phyloP scores from a whole-genome alignment of 805 yeast species.

The Barnettozyma vustinii region DNA sequence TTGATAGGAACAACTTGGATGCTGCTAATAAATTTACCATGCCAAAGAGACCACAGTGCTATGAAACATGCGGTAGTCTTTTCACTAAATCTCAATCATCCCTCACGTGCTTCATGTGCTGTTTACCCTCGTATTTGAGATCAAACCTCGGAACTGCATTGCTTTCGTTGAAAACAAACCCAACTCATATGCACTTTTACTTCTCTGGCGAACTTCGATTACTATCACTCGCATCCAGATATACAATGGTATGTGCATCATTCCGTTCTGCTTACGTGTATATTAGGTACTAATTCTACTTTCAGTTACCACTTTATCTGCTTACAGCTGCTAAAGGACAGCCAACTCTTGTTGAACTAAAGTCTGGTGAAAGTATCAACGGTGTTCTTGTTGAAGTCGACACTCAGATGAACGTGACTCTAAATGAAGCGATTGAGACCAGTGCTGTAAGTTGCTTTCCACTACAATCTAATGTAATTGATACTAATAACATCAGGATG shows the following conservation, averaged over 20 bases:
- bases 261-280: background rate
- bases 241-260: background rate
- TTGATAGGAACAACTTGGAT: no score
- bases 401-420: constrained; percentile 91
- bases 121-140: background rate
- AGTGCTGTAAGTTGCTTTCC: constrained; percentile 31
- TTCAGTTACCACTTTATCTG: constrained; percentile 82
- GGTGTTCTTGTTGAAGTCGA: constrained; percentile 86
- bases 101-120: background rate
- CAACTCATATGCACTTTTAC: background rate
- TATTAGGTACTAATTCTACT: background rate
- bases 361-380: constrained; percentile 82
- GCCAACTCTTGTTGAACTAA: constrained; percentile 82
- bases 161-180: background rate
- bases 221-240: background rate
- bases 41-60: background rate
- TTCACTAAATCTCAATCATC: background rate
- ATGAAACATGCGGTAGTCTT: background rate
- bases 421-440: constrained; percentile 67
- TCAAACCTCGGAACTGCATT: background rate
- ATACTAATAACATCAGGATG: constrained; percentile 31
- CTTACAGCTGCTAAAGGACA: constrained; percentile 89
- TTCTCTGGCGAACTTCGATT: no score
- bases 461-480: background rate
- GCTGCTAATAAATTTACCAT: background rate